phyloP scores from a whole-genome alignment of 2,329 filamentous ascomycete genomes.

The Onygena corvina region DNA sequence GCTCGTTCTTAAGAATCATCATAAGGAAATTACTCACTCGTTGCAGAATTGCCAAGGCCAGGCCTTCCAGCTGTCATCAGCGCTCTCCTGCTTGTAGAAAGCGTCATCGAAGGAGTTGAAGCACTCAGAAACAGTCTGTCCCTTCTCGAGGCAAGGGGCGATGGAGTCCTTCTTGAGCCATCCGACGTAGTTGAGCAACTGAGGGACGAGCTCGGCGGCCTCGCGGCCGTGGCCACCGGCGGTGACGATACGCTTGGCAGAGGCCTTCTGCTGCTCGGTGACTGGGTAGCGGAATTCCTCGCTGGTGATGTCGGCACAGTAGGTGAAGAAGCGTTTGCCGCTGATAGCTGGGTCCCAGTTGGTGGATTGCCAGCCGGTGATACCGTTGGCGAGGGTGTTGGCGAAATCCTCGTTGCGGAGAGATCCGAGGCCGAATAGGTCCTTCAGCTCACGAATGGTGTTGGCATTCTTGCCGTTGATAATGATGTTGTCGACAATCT shows the following conservation, averaged over 20 bases:
- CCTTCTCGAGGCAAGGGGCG: conserved; percentile 26
- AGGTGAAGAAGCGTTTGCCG: conserved; percentile 39
- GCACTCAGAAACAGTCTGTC: conserved; percentile 39
- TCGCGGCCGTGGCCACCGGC: conserved; percentile 39
- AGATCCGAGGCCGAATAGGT: conserved; percentile 38
- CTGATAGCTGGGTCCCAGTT: conserved; percentile 50
- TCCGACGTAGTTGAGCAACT: conserved; percentile 46
- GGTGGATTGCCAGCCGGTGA: conserved; percentile 43
- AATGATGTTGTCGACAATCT: conserved; percentile 49
- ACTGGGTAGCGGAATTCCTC: conserved; percentile 33
- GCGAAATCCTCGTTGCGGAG: conserved; percentile 43
- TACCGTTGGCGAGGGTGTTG: conserved; percentile 33
- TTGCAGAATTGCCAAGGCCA: conserved; percentile 50
- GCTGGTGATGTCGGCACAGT: conserved; percentile 46
- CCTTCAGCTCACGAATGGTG: conserved; percentile 40
- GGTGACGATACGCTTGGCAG: conserved; percentile 35
- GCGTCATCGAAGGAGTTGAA: conserved; percentile 40
- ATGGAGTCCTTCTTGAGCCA: conserved; percentile 40
- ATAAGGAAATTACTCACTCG: conserved; percentile 21
- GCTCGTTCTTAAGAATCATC: neutral
- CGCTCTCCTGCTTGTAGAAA: conserved; percentile 35
- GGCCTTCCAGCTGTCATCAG: conserved; percentile 35
- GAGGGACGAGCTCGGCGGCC: conserved; percentile 34
- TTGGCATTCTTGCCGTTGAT: conserved; percentile 36
- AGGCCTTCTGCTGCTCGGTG: conserved; percentile 27